phyloP scores from a whole-genome alignment of 306 rosid species.

The Parietaria judaica region DNA sequence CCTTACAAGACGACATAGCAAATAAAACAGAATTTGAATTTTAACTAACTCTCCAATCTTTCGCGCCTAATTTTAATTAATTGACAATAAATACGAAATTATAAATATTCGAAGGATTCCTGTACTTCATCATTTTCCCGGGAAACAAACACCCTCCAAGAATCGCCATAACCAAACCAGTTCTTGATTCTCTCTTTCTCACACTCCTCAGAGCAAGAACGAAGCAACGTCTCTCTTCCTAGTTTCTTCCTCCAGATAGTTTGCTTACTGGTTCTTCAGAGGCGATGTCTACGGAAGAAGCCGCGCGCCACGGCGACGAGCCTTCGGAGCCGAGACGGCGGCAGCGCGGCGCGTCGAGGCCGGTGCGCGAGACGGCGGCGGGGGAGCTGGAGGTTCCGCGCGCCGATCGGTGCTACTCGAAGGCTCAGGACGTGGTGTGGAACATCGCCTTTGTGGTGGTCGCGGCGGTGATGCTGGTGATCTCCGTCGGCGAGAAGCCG shows the following conservation, averaged over 20 bases:
- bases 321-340: conserved; percentile 54
- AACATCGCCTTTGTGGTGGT: conserved; percentile 41
- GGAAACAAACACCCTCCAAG: not conserved
- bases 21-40: too few species aligned
- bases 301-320: conserved; percentile 38
- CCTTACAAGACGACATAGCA: too few species aligned
- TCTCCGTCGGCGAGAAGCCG: conserved; percentile 52
- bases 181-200: too few species aligned
- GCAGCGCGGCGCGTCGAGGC: conserved; percentile 59
- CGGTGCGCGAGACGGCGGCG: conserved; percentile 74
- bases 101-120: too few species aligned
- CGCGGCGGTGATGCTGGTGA: conserved; percentile 36
- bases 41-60: too few species aligned
- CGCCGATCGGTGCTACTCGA: conserved; percentile 62
- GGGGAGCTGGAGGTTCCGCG: conserved; percentile 77
- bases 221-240: not conserved
- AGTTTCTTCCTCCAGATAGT: conserved; percentile 6
- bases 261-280: not conserved
- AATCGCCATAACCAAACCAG: too few species aligned
- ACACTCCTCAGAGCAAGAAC: too few species aligned
- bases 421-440: conserved; percentile 57
- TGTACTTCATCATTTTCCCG: too few species aligned
- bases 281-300: conserved; percentile 7
- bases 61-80: too few species aligned
- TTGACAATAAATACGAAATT: too few species aligned